These are phyloP conservation scores for Skeletonema grethae DNA, from an alignment of 108 stramenopile species.

Conservation along the genomic window DNA sequence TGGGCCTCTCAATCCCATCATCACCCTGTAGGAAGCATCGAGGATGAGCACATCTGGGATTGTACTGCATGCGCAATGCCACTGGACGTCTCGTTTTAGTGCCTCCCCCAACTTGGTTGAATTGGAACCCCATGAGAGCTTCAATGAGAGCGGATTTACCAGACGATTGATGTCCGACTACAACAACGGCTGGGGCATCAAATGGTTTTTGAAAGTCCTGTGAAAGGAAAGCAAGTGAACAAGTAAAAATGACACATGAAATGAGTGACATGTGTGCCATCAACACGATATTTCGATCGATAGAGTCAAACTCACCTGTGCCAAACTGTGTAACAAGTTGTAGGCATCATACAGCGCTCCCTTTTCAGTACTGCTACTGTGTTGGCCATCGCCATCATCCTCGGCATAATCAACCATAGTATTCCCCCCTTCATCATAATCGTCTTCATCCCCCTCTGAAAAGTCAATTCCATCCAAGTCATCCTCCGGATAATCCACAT, in stretches of 20 bases:
- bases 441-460: slow-evolving; percentile 25
- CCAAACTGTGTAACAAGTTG: slow-evolving; percentile 87
- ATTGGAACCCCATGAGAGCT: slow-evolving; percentile 96
- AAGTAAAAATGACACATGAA: slow-evolving; percentile 7
- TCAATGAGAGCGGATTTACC: slow-evolving; percentile 94
- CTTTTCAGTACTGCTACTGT: slow-evolving; percentile 45
- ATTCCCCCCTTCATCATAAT: background rate
- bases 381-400: slow-evolving; percentile 6
- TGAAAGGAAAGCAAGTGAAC: slow-evolving; percentile 4
- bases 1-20: slow-evolving; percentile 69
- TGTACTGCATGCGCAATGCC: slow-evolving; percentile 95
- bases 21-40: slow-evolving; percentile 79
- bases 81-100: slow-evolving; percentile 92
- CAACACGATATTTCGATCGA: background rate
- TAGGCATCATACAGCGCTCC: slow-evolving; percentile 88
- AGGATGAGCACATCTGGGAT: slow-evolving; percentile 82
- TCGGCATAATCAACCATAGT: slow-evolving; percentile 8
- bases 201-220: slow-evolving; percentile 94
- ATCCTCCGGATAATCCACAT: slow-evolving; percentile 2
- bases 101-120: slow-evolving; percentile 95
- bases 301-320: slow-evolving; percentile 65
- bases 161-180: slow-evolving; percentile 92
- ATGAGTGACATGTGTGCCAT: slow-evolving; percentile 4
- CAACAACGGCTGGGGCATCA: slow-evolving; percentile 93
- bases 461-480: slow-evolving; percentile 15